Percentiles rank a stretch among this genome's conserved stretches.
Evolutionary conservation across 2,329 filamentous ascomycete genomes (phyloP).

Genomic region (Colletotrichum sp.): DNA sequence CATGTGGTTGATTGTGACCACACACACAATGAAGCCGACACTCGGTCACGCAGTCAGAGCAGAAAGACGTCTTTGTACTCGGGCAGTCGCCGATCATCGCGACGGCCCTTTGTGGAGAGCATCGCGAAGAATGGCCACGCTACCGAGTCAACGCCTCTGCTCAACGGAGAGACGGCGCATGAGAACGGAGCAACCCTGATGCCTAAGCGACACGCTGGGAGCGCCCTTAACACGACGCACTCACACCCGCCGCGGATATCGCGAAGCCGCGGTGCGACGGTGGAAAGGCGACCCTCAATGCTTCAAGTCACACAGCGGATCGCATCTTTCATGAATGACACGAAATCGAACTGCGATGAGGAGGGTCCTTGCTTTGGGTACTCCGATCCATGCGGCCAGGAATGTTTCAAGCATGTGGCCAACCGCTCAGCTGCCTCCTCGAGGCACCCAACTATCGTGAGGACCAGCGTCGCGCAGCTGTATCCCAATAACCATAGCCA

Average conservation of each 20-base stretch:
- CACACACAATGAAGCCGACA: slow-evolving; percentile 54
- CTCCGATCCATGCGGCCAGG: slow-evolving; percentile 68
- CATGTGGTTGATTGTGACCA: slow-evolving; percentile 84
- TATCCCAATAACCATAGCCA: slow-evolving; percentile 28
- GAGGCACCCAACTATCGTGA: slow-evolving; percentile 40
- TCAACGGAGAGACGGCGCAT: slow-evolving; percentile 33
- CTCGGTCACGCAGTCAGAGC: slow-evolving; percentile 23
- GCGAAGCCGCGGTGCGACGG: slow-evolving; percentile 29
- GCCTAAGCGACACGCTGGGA: slow-evolving; percentile 30
- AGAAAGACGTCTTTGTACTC: slow-evolving; percentile 14
- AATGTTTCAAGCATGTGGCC: slow-evolving; percentile 65
- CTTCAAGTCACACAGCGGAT: slow-evolving; percentile 59
- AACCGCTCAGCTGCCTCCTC: slow-evolving; percentile 37
- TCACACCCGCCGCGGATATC: slow-evolving; percentile 11
- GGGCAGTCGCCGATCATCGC: slow-evolving; percentile 31
- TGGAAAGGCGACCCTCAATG: slow-evolving; percentile 58
- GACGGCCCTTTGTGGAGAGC: slow-evolving; percentile 23
- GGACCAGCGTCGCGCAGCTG: slow-evolving; percentile 44
- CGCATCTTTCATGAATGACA: slow-evolving; percentile 69
- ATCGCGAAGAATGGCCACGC: slow-evolving; percentile 22
- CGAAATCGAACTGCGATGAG: slow-evolving; percentile 66
- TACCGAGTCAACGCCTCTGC: slow-evolving; percentile 55
- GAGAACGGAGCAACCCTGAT: slow-evolving; percentile 26
- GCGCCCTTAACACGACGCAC: slow-evolving; percentile 24
- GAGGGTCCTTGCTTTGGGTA: slow-evolving; percentile 67